Conservation (phyloP, 2,329 filamentous ascomycete species). For the Calonectria hongkongensis region DNA sequence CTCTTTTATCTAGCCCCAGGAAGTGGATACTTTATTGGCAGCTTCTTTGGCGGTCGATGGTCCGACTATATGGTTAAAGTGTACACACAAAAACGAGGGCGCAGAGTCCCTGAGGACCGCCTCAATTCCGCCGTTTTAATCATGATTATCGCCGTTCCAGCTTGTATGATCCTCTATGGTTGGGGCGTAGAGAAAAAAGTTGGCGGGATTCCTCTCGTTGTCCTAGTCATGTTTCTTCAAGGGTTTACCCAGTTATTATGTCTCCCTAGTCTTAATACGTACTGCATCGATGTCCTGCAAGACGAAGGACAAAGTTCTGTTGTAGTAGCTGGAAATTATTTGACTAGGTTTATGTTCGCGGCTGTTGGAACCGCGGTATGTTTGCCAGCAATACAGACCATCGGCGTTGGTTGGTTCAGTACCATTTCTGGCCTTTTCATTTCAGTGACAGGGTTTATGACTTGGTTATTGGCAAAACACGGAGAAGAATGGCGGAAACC, state of each 20-base stretch:
- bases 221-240: slow-evolving; percentile 82
- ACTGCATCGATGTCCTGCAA: slow-evolving; percentile 86
- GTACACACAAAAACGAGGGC: slow-evolving; percentile 73
- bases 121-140: slow-evolving; percentile 74
- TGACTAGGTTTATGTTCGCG: slow-evolving; percentile 83
- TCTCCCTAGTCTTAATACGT: slow-evolving; percentile 81
- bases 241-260: slow-evolving; percentile 82
- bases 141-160: slow-evolving; percentile 72
- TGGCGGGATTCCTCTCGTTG: slow-evolving; percentile 73
- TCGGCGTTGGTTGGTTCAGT: slow-evolving; percentile 86
- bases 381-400: slow-evolving; percentile 79
- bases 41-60: slow-evolving; percentile 81
- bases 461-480: slow-evolving; percentile 41
- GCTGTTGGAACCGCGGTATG: slow-evolving; percentile 80
- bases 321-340: slow-evolving; percentile 85
- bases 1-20: slow-evolving; percentile 84
- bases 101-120: slow-evolving; percentile 79
- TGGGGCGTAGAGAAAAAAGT: slow-evolving; percentile 66
- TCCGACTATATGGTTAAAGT: slow-evolving; percentile 79
- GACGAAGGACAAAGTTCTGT: slow-evolving; percentile 73
- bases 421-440: slow-evolving; percentile 69
- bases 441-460: slow-evolving; percentile 40
- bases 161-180: slow-evolving; percentile 76
- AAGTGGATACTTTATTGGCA: slow-evolving; percentile 79
- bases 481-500: slow-evolving; percentile 46